Percentiles rank a stretch among this genome's conserved stretches.
These are phyloP conservation scores for Trifolium fragiferum DNA, from an alignment of 306 rosid species.

Conservation along the genomic window DNA sequence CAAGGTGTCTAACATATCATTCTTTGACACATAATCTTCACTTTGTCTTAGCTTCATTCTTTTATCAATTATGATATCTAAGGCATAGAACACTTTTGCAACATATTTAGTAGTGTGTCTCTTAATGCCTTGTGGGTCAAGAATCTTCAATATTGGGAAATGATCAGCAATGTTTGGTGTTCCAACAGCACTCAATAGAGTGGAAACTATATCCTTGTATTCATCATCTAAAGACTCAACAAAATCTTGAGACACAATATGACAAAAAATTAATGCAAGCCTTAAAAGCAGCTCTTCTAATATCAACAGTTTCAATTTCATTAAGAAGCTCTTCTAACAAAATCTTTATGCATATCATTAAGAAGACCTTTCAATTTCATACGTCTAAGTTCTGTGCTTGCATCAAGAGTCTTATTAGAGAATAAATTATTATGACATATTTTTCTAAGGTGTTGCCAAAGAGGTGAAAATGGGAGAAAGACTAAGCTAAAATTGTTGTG, in stretches of 20 bases:
- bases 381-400: constrained; percentile 34
- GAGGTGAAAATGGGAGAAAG: constrained; percentile 36
- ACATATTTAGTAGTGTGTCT: constrained; percentile 20
- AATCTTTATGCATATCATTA: constrained; percentile 25
- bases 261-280: constrained; percentile 51
- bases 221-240: constrained; percentile 3
- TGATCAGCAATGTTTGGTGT: constrained; percentile 54
- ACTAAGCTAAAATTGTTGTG: constrained; percentile 32
- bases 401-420: constrained; percentile 46
- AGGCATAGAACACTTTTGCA: constrained; percentile 26
- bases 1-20: constrained; percentile 52
- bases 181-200: constrained; percentile 44
- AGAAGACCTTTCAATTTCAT: constrained; percentile 46
- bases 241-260: constrained; percentile 52
- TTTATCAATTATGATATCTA: constrained; percentile 34
- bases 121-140: constrained; percentile 53
- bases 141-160: constrained; percentile 43
- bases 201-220: constrained; percentile 40
- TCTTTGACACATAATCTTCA: neutral
- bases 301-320: constrained; percentile 48
- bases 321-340: too few species aligned
- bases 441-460: constrained; percentile 38
- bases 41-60: constrained; percentile 35
- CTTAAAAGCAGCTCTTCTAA: constrained; percentile 51
- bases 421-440: constrained; percentile 42